A percentile compares a stretch with the other conserved stretches of the same genome.
Conservation (phyloP, 176 grass and related monocot species). For the Avena eriantha region DNA sequence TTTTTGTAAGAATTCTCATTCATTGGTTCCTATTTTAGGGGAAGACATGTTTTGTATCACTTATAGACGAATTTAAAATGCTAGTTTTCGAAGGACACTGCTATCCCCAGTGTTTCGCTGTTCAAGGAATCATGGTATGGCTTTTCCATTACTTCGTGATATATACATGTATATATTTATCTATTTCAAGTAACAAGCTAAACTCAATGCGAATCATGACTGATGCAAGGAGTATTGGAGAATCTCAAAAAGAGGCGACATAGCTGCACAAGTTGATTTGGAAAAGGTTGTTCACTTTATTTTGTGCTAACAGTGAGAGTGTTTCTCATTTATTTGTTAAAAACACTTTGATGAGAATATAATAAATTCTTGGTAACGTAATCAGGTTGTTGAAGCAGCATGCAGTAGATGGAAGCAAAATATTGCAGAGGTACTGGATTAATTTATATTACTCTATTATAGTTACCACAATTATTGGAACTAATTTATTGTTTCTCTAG, state of each 20-base stretch:
- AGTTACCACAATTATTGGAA: no score
- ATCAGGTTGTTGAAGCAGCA: background rate
- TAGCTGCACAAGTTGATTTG: background rate
- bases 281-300: background rate
- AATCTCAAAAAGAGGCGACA: background rate
- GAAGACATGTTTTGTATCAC: background rate
- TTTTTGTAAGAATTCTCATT: no score
- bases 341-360: no score
- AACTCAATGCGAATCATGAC: no score
- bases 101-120: background rate
- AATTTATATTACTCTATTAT: no score
- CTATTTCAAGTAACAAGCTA: no score
- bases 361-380: no score
- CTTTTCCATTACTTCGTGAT: no score
- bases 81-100: background rate
- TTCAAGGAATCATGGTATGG: constrained; percentile 1
- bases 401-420: background rate
- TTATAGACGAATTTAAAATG: background rate
- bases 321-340: no score
- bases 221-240: background rate
- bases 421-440: background rate
- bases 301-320: no score
- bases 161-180: no score
- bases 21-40: no score
- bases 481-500: background rate